Base-by-base conservation (phyloP, 2,329 filamentous ascomycete genomes). In the Clarireedia monteithiana region DNA sequence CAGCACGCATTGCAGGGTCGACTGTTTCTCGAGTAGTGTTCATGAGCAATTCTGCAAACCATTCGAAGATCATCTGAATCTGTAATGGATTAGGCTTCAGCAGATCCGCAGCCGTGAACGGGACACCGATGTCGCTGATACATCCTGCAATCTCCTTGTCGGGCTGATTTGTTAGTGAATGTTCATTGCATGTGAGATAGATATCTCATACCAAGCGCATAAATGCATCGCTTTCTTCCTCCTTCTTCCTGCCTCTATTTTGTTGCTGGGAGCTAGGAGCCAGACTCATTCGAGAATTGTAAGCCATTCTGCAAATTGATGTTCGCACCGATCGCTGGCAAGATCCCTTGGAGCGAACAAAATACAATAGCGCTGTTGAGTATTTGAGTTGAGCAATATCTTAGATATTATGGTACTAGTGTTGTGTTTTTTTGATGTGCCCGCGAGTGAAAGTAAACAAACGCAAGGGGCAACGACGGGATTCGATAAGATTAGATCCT, bases 61-160 rank as follows among this genome's bases (percentile, higher is more conserved):
- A 95, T 78, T 99, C 94, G 69, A 97, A 95, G 52, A 99, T 91
- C 77, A 94, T 91, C 73, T 99, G 94, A 53, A 97, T 91, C 67
- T 96, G 91, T 59, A 92, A 83, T 3, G 94, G 87, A 66, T 96
- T 96, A 5, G 94, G 94, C 69, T 96, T 97, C 65, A 92, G 85
- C 42, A 99, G 80, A 73, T 99, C 92, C 59, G 87, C 82, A 17
- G 91, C 78, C 38, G 83, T 88, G 72, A 97, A 96, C 27, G 83
- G 85, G 66, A 97, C 91, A 58, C 92, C 92, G 67, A 97, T 96
- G 71, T 97, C 94, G 67, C 87, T 94, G 75, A 99, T 96, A 72
- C 94, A 99, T 70, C 89, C 91, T 64, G 92, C 92, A 59, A 99
- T 96, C 71, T 99, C 94, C 66, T 78, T 78, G 70, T 84, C 83